Evolutionary conservation across 805 yeast species (phyloP), one percentile per base, ranked within the genome.

Genomic region (Ogataea wickerhamii): DNA sequence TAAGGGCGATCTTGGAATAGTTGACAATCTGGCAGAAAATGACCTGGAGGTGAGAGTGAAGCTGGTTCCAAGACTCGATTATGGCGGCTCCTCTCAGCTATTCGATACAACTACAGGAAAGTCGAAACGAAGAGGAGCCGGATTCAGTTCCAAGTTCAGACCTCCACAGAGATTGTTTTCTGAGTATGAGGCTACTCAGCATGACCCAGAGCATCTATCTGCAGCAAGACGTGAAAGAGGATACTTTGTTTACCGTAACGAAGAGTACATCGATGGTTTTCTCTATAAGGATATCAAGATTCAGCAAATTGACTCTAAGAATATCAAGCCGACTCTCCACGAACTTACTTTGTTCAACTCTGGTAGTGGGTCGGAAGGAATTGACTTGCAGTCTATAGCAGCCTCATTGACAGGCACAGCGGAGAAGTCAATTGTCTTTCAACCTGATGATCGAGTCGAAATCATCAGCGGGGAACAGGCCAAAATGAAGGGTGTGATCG

Each of bases 11-110:
- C 70, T 93, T 48, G 98, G 96, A 17, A 76, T 87, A 33, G 95
- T 93, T 35, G 96, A 88, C 52, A 88, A 89, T 57, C 73, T 93
- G 46, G 84, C 94, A 43, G 98, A 93, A 55, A 91, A 87, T 57
- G 98, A 96, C 37, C 73, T 93, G 51, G 98, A 91, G 59, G 98
- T 87, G n/a, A 76, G 94, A 53, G 78, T 95, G 51, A 87, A 87
- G 56, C 70, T 93, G 47, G 94, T 93, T 23, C 98, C 98, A 25
- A 78, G 98, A 54, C 65, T 93, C 43, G 97, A 91, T 59, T 91
- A 93, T 61, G 96, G 95, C 41, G 78, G 80, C 48, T 68, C 73
- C 31, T 41, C 48, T 18, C 60, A 53, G 31, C 18, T 47, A 8
- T 35, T 50, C 28, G 61, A 57, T 42, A 48, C 57, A 18, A 14